These are phyloP conservation scores for Ceratobasidium sp. DNA, from an alignment of 1,284 basidiomycete species.

Conservation along the genomic window DNA sequence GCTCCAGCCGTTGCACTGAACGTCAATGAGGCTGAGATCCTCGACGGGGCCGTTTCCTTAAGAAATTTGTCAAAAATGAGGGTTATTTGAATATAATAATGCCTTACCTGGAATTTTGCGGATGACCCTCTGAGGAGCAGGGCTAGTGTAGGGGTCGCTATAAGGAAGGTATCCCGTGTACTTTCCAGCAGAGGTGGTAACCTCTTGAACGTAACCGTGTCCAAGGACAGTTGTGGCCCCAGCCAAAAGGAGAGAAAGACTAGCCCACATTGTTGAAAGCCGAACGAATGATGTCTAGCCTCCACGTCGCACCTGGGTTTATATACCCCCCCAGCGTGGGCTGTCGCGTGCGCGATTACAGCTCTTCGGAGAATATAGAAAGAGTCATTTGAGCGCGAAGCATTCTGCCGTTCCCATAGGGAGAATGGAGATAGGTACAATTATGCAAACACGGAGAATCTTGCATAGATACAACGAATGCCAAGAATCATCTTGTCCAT, in stretches of 20 bases:
- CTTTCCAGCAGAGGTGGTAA: slow-evolving; percentile 26
- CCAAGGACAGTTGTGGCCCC: slow-evolving; percentile 34
- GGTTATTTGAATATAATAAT: too few species aligned
- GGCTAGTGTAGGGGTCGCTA: slow-evolving; percentile 44
- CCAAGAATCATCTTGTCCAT: not conserved
- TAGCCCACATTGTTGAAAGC: slow-evolving; percentile 11
- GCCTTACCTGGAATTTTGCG: slow-evolving; percentile 50
- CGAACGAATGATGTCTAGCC: not conserved
- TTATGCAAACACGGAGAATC: slow-evolving; percentile 1
- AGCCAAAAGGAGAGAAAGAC: slow-evolving; percentile 34
- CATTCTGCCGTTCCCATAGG: not conserved
- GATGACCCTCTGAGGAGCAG: slow-evolving; percentile 56
- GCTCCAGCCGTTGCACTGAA: slow-evolving; percentile 44
- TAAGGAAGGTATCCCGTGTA: slow-evolving; percentile 40
- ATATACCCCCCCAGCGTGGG: not conserved
- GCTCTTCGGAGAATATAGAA: not conserved
- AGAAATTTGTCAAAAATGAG: not conserved
- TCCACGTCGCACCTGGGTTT: not conserved
- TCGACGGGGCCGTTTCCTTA: slow-evolving; percentile 29
- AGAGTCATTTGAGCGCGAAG: not conserved
- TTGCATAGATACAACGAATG: not conserved
- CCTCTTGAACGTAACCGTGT: slow-evolving; percentile 40
- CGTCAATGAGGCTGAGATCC: slow-evolving; percentile 18
- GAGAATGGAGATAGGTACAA: not conserved
- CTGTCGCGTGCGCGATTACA: not conserved